Percentiles rank a stretch among this genome's conserved stretches.
phyloP scores from a whole-genome alignment of 495 filamentous ascomycete genomes.

The Penicillium angulare region DNA sequence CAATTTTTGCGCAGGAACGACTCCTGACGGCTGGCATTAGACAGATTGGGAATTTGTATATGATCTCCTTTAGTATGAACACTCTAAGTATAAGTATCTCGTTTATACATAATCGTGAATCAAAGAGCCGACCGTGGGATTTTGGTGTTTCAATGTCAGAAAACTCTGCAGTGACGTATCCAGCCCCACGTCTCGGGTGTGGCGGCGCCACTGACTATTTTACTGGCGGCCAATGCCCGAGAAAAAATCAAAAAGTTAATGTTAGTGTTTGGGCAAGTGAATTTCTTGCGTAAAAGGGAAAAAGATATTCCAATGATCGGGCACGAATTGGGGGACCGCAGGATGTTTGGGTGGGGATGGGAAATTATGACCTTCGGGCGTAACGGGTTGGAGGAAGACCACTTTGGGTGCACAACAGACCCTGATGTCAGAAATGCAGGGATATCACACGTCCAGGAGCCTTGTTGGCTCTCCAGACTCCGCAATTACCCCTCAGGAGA shows the following conservation, averaged over 20 bases:
- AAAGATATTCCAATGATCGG: background rate
- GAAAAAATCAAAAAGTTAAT: background rate
- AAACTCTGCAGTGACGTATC: conserved; percentile 21
- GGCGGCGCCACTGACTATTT: conserved; percentile 25
- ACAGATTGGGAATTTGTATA: no score
- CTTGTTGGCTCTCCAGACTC: conserved; percentile 17
- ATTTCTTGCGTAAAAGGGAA: background rate
- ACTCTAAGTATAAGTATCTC: no score
- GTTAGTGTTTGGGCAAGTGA: background rate
- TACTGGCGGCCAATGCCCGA: background rate
- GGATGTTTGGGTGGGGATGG: conserved; percentile 1
- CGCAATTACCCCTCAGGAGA: conserved; percentile 19
- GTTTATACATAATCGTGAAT: no score
- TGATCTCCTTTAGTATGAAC: no score
- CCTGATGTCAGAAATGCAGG: background rate
- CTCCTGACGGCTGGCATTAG: no score
- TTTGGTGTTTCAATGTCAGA: background rate
- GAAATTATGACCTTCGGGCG: background rate
- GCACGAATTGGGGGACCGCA: no score
- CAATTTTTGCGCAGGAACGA: no score
- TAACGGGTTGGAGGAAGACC: no score
- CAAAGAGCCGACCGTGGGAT: background rate
- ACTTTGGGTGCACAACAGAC: no score
- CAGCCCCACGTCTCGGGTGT: conserved; percentile 11
- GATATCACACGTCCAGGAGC: background rate